Evolutionary conservation across 2,329 filamentous ascomycete genomes (phyloP), one percentile per base, ranked within the genome.

Genomic region (Colletotrichum liaoningense): DNA sequence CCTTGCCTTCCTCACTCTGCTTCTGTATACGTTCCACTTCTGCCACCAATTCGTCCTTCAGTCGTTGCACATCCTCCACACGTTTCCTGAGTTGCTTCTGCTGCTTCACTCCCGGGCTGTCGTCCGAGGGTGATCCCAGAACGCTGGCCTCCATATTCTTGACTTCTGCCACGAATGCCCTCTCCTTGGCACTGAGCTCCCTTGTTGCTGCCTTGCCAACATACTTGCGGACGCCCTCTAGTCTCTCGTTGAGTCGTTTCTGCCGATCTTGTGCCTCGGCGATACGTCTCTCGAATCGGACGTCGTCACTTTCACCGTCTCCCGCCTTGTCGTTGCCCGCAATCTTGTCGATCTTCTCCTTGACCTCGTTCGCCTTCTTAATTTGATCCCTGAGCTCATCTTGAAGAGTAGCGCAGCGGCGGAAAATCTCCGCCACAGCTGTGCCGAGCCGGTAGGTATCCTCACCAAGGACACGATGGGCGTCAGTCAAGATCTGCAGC

Each of bases 371-470:
- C 33, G 90, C 91, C 76, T 92, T 91, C 74, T 84, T 84, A 28
- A 95, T 88, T 79, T 95, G 93, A 74, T 91, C 89, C 75, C 85
- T 86, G 55, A 95, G 86, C 78, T 95, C 93, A 22, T 86, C 84
- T 77, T 93, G 91, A 30, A 95, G 86, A 58, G 90, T 87, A 76
- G 93, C 89, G 74, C 93, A 94, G 67, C 91, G 88, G 30, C 91
- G 87, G 83, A 95, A 95, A 6, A 95, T 85, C 77, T 95, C 93
- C 1, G 93, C 90, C 1, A 92, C 93, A 1, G 92, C 93, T 56
- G 89, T 84, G 19, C 93, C 93, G 12, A 95, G 86, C 12, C 86
- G 87, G 76, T 93, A 87, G 0, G 93, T 94, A 81, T 95, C 93
- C 11, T 89, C 88, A 74, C 91, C 91, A 6, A 95, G 85, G 5